A percentile compares a stretch with the other conserved stretches of the same genome.
Evolutionary conservation across 345 rosid species (phyloP).

Genomic region (Sapria himalayana): DNA sequence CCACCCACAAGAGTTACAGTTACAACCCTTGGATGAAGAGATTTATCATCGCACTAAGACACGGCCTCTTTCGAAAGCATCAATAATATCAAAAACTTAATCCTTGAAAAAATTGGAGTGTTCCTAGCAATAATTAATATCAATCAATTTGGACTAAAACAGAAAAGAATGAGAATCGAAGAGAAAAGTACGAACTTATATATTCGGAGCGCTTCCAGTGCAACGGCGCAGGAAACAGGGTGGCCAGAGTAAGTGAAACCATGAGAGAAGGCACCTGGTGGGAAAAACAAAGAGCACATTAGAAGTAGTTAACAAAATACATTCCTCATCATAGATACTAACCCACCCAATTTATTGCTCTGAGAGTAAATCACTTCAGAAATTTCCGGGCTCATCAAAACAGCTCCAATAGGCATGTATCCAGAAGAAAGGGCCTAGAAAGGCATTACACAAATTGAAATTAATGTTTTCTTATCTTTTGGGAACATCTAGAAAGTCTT

Average conservation of each 20-base stretch:
- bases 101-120: no score
- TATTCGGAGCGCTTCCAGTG: constrained; percentile 51
- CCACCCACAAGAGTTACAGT: no score
- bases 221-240: constrained; percentile 87
- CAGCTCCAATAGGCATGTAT: constrained; percentile 90
- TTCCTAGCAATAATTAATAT: no score
- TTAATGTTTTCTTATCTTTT: no score
- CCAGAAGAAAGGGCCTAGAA: constrained; percentile 80
- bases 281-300: constrained; percentile 5
- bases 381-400: constrained; percentile 62
- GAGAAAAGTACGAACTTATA: constrained; percentile 35
- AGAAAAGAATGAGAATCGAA: no score
- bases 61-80: no score
- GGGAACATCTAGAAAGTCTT: no score
- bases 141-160: no score
- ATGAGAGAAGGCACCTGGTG: constrained; percentile 75
- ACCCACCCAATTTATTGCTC: constrained; percentile 82
- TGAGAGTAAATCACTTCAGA: constrained; percentile 79
- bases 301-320: constrained; percentile 1
- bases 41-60: no score
- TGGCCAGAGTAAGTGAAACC: constrained; percentile 97
- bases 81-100: no score
- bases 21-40: no score
- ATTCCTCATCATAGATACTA: constrained; percentile 1
- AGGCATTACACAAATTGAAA: no score